Base-by-base conservation (phyloP, 768 basidiomycete species). In the Rhizopogon sp. region DNA sequence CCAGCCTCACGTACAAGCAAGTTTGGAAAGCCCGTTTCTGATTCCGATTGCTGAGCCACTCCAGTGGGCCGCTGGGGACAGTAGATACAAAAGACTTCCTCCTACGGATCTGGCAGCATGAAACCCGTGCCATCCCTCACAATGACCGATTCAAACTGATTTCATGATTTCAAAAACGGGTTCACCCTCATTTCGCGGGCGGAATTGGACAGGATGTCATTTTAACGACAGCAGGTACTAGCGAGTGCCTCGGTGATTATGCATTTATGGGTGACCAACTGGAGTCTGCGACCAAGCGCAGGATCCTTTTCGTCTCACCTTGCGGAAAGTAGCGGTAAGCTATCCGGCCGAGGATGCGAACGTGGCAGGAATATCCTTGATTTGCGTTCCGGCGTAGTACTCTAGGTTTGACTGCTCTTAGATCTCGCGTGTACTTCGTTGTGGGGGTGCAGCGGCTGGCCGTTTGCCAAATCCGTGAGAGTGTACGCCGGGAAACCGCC, bases 221-320 rank as follows among this genome's bases (percentile, higher is more conserved):
- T 47, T 47, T 47, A 47, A 33, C 46, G 46, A 49, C 33, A 49
- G 35, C 35, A 37, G 35, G 10, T 37, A 37, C 35, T 37, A 37
- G 20, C 22, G 46, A 49, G 35, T 37, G 14, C 47, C 47, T 49
- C 47, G 47, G 47, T 49, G 47, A 49, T 49, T 49, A 37, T 49
- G 14, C 33, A 25, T 25, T 25, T 25, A 25, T 25, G 25, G 3
- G 25, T 25, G 25, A 25, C 25, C 25, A 25, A 25, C 25, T 25
- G 1, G 3, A 25, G 25, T 25, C 25, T 25, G 33, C 16, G 33
- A 33, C 17, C 41, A 49, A 49, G 46, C 46, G 46, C 20, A 35
- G 46, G 20, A 49, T 49, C 46, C 33, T 35, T 49, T 49, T 49
- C 33, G 46, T 9, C 1, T 37, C 33, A 22, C 2, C 46, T 40